Evolutionary conservation across 106 monocot genomes (phyloP).

Genomic region (Acorus calamus): DNA sequence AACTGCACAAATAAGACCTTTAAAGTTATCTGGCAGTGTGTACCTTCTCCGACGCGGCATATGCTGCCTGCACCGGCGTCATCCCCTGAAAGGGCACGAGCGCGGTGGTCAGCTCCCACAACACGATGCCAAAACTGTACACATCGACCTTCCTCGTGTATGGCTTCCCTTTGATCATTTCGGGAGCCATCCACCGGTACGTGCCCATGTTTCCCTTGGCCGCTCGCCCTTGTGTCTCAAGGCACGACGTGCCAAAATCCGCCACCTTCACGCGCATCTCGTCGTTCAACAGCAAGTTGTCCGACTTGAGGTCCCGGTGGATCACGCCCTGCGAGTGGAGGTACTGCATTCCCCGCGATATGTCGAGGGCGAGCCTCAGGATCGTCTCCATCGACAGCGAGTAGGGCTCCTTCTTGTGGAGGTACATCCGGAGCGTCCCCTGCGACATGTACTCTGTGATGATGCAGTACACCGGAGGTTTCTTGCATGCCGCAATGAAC

Average conservation of each 20-base stretch:
- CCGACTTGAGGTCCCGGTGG: conserved; percentile 83
- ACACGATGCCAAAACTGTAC: conserved; percentile 78
- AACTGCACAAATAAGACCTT: not conserved
- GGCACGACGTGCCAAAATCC: conserved; percentile 81
- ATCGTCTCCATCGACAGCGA: conserved; percentile 66
- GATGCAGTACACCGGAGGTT: conserved; percentile 84
- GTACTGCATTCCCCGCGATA: conserved; percentile 75
- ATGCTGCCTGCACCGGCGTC: conserved; percentile 87
- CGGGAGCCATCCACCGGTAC: conserved; percentile 92
- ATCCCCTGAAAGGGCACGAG: conserved; percentile 79
- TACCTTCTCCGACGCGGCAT: conserved; percentile 83
- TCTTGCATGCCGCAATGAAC: conserved; percentile 80
- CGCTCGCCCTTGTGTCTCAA: conserved; percentile 34
- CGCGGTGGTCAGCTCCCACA: conserved; percentile 82
- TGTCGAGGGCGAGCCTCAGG: conserved; percentile 63
- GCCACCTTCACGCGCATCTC: conserved; percentile 74
- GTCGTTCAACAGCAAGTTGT: conserved; percentile 70
- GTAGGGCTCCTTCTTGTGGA: conserved; percentile 84
- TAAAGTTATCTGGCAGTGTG: not conserved
- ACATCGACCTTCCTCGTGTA: conserved; percentile 78
- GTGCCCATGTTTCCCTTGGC: conserved; percentile 77
- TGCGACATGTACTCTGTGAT: conserved; percentile 88
- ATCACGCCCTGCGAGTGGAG: conserved; percentile 85
- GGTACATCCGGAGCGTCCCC: conserved; percentile 80
- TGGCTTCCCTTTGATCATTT: conserved; percentile 78